A percentile compares a stretch with the other conserved stretches of the same genome.
Conservation (phyloP, 306 rosid species). For the Castanea sativa region DNA sequence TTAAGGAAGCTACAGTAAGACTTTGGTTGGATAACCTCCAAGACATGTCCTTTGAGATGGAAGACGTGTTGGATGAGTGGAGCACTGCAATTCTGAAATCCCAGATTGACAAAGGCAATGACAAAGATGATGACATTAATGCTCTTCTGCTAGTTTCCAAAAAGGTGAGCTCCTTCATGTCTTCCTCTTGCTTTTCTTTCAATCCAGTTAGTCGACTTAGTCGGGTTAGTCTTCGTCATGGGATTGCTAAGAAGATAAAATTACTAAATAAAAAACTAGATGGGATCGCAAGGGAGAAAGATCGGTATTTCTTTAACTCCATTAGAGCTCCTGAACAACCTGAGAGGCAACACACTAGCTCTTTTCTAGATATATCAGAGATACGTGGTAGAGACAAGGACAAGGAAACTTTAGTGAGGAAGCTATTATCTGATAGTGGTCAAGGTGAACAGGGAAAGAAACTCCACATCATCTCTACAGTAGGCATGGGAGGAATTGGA, state of each 20-base stretch:
- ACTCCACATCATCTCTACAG: neutral
- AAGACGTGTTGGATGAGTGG: too few relatives aligned
- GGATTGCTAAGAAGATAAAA: neutral
- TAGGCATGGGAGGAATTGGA: conserved; percentile 11
- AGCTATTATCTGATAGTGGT: neutral
- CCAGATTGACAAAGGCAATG: too few relatives aligned
- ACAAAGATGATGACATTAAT: too few relatives aligned
- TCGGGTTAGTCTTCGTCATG: neutral
- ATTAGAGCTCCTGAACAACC: neutral
- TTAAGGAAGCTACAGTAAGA: too few relatives aligned
- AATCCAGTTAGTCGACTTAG: neutral
- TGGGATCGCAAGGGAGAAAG: neutral
- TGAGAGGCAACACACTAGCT: neutral
- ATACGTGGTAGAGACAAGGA: neutral
- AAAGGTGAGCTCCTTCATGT: too few relatives aligned
- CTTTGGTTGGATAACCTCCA: too few relatives aligned
- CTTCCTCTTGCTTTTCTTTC: too few relatives aligned
- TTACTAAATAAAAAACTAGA: neutral
- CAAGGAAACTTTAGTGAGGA: neutral
- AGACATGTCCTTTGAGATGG: too few relatives aligned
- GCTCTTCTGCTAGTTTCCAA: too few relatives aligned
- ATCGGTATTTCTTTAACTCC: neutral
- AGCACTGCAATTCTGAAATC: too few relatives aligned
- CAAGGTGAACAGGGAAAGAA: neutral
- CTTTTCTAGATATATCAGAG: neutral